phyloP scores from a whole-genome alignment of 345 rosid species.

The Salix purpurea region DNA sequence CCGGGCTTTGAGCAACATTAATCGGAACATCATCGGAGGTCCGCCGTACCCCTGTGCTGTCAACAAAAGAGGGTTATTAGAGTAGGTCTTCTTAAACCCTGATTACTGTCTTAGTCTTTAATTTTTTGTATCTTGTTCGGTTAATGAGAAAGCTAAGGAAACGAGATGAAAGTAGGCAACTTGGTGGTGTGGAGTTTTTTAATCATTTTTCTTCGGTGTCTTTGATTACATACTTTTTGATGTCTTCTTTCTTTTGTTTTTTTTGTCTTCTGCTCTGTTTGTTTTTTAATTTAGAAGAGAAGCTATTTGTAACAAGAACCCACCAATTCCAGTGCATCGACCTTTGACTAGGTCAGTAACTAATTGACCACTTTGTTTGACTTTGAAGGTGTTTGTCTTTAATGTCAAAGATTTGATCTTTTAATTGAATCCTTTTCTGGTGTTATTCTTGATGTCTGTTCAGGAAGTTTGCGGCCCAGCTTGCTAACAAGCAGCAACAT shows the following conservation, averaged over 20 bases:
- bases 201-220: background rate
- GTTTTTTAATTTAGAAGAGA: slow-evolving; percentile 31
- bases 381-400: background rate
- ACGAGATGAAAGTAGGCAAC: background rate
- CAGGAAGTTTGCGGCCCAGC: slow-evolving; percentile 78
- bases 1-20: slow-evolving; percentile 66
- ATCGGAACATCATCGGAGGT: slow-evolving; percentile 55
- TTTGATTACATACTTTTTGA: background rate
- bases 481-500: slow-evolving; percentile 63
- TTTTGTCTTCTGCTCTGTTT: background rate
- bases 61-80: slow-evolving; percentile 53
- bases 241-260: background rate
- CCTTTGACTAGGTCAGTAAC: slow-evolving; percentile 73
- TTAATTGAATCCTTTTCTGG: background rate
- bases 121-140: background rate
- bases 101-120: background rate
- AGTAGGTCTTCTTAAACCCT: slow-evolving; percentile 40
- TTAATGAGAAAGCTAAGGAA: background rate
- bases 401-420: background rate
- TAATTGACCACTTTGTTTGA: background rate
- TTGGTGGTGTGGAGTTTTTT: background rate
- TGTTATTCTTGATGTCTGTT: slow-evolving; percentile 16
- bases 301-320: slow-evolving; percentile 46
- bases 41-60: slow-evolving; percentile 68
- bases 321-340: slow-evolving; percentile 57